Evolutionary conservation across 2,329 filamentous ascomycete species (phyloP).

Genomic region (Monosporascus ibericus): DNA sequence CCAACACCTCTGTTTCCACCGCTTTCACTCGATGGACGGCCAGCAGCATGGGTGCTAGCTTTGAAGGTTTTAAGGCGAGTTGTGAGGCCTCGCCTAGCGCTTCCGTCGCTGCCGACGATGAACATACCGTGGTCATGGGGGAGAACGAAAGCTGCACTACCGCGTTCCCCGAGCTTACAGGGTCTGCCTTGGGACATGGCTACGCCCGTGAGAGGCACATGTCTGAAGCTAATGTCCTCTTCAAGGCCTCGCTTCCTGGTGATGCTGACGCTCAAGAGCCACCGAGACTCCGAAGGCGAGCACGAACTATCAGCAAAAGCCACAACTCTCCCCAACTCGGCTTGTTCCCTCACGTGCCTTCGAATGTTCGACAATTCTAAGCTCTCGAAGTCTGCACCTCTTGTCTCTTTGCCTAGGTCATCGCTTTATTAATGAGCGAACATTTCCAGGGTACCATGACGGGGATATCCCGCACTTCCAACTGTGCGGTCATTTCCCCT

Average conservation of each 20-base stretch:
- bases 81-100: slow-evolving; percentile 9
- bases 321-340: slow-evolving; percentile 22
- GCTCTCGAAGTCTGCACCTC: background rate
- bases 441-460: background rate
- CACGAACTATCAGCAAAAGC: slow-evolving; percentile 26
- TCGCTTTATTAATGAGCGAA: slow-evolving; percentile 3
- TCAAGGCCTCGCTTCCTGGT: slow-evolving; percentile 10
- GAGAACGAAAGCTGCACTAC: slow-evolving; percentile 6
- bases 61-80: slow-evolving; percentile 22
- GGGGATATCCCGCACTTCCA: too few relatives aligned
- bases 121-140: slow-evolving; percentile 5
- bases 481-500: too few relatives aligned
- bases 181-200: slow-evolving; percentile 6
- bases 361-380: background rate
- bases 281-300: slow-evolving; percentile 21
- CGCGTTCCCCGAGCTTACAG: slow-evolving; percentile 2
- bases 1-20: slow-evolving; percentile 47
- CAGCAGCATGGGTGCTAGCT: slow-evolving; percentile 41
- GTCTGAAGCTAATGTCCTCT: slow-evolving; percentile 23
- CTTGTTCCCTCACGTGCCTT: slow-evolving; percentile 21
- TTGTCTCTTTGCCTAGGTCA: background rate
- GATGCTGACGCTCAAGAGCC: slow-evolving; percentile 11
- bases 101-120: slow-evolving; percentile 10
- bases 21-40: slow-evolving; percentile 48
- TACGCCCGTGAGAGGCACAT: slow-evolving; percentile 19